Percentiles rank a stretch among this genome's conserved stretches.
phyloP scores from a whole-genome alignment of 1,284 basidiomycete species.

The Fomes fomentarius region DNA sequence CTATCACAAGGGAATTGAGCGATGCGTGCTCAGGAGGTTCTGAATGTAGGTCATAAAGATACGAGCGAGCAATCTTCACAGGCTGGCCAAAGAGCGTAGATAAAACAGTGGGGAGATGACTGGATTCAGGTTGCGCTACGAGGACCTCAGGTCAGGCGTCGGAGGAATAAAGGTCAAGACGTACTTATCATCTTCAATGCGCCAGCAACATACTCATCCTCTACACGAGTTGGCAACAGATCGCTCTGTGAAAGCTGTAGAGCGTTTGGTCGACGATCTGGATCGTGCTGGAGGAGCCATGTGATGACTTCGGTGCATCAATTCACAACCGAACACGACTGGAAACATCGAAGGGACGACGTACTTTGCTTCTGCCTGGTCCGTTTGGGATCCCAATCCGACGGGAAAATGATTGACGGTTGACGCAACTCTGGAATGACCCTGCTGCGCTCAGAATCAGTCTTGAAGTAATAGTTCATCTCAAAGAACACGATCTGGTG shows the following conservation, averaged over 20 bases:
- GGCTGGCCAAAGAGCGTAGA: constrained; percentile 74
- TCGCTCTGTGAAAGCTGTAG: constrained; percentile 84
- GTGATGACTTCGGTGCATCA: constrained; percentile 63
- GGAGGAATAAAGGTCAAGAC: constrained; percentile 26
- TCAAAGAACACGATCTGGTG: constrained; percentile 93
- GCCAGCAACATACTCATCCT: constrained; percentile 86
- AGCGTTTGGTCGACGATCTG: constrained; percentile 80
- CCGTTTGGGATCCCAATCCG: constrained; percentile 70
- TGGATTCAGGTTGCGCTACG: constrained; percentile 72
- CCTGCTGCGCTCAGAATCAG: constrained; percentile 83
- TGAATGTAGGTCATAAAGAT: constrained; percentile 79
- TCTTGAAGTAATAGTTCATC: constrained; percentile 92
- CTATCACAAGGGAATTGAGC: constrained; percentile 78
- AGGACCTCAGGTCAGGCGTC: not conserved
- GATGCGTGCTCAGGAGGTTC: constrained; percentile 75
- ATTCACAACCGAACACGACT: not conserved
- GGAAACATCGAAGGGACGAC: constrained; percentile 27
- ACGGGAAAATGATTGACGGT: constrained; percentile 76
- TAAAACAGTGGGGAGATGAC: constrained; percentile 72
- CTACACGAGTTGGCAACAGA: constrained; percentile 73
- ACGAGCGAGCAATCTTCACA: constrained; percentile 68
- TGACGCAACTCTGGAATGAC: constrained; percentile 82
- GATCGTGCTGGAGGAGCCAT: constrained; percentile 85
- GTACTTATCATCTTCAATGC: constrained; percentile 78
- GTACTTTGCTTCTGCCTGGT: constrained; percentile 69